Percentiles rank a stretch among this genome's conserved stretches.
phyloP scores from a whole-genome alignment of 2,329 filamentous ascomycete species.

The Ceratocystis destructans region DNA sequence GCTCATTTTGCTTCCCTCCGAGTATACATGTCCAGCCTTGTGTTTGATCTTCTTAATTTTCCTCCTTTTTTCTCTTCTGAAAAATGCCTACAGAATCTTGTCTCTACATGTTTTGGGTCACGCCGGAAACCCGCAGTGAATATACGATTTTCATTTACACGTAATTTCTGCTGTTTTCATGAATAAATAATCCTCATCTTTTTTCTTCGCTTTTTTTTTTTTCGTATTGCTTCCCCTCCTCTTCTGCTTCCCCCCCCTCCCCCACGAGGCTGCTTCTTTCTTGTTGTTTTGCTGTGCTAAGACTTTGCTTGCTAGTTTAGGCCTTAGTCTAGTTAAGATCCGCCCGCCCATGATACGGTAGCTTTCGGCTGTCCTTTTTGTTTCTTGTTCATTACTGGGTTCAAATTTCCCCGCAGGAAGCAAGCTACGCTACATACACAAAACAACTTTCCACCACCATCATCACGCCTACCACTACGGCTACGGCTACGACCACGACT shows the following conservation, averaged over 20 bases:
- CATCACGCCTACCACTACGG: not conserved
- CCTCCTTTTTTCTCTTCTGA: not conserved
- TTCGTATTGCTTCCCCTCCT: not conserved
- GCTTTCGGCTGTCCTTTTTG: not conserved
- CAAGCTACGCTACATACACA: not conserved
- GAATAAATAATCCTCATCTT: not conserved
- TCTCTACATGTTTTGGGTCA: not conserved
- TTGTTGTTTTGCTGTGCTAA: not conserved
- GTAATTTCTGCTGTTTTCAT: not conserved
- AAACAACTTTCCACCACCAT: too few relatives aligned
- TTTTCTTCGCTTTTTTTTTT: not conserved
- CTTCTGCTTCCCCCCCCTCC: not conserved
- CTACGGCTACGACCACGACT: not conserved
- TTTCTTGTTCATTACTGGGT: not conserved
- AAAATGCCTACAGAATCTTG: too few relatives aligned
- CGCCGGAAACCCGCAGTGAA: not conserved
- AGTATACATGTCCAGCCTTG: not conserved
- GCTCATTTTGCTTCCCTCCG: not conserved
- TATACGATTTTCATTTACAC: not conserved
- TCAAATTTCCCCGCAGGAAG: not conserved
- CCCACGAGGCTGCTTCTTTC: not conserved
- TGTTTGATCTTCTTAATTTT: not conserved
- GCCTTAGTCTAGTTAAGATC: not conserved
- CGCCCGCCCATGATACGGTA: slow-evolving; percentile 3
- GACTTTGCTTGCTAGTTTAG: not conserved